phyloP scores from a whole-genome alignment of 306 rosid genomes.

The Abrus precatorius region DNA sequence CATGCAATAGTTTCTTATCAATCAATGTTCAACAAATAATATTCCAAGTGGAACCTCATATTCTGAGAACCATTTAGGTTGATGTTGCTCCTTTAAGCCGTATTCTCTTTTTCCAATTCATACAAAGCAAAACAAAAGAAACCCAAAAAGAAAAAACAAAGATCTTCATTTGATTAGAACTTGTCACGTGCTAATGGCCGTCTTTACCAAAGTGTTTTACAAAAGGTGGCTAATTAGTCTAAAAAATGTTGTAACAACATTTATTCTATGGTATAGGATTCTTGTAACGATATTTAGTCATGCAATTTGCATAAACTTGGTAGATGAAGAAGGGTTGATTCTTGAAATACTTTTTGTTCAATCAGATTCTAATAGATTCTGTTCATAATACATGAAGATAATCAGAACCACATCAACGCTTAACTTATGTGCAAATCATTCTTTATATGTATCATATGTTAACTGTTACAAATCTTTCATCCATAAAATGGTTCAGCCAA shows the following conservation, averaged over 20 bases:
- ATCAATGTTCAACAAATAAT: conserved; percentile 45
- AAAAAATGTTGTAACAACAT: conserved; percentile 30
- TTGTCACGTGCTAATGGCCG: conserved; percentile 26
- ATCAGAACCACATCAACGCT: not conserved
- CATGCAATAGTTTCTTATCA: conserved; percentile 40
- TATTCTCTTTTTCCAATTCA: conserved; percentile 30
- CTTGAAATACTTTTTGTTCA: not conserved
- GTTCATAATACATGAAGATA: not conserved
- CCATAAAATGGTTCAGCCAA: conserved; percentile 19
- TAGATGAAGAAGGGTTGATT: not conserved
- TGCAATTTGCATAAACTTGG: conserved; percentile 21
- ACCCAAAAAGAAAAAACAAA: not conserved
- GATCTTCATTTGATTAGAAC: conserved; percentile 37
- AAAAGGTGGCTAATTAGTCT: conserved; percentile 38
- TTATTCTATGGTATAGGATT: conserved; percentile 46
- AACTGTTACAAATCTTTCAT: not conserved
- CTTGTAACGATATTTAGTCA: conserved; percentile 18
- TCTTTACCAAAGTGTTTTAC: conserved; percentile 30
- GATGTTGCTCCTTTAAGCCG: conserved; percentile 29
- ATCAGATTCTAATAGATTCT: not conserved
- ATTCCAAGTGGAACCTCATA: conserved; percentile 44
- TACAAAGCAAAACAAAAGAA: conserved; percentile 21
- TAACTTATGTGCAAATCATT: not conserved
- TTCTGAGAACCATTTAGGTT: conserved; percentile 35
- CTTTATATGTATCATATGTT: not conserved